Percentiles rank a stretch among this genome's conserved stretches.
These are phyloP conservation scores for Heliophila coronopifolia DNA, from an alignment of 441 rosid species.

Conservation along the genomic window DNA sequence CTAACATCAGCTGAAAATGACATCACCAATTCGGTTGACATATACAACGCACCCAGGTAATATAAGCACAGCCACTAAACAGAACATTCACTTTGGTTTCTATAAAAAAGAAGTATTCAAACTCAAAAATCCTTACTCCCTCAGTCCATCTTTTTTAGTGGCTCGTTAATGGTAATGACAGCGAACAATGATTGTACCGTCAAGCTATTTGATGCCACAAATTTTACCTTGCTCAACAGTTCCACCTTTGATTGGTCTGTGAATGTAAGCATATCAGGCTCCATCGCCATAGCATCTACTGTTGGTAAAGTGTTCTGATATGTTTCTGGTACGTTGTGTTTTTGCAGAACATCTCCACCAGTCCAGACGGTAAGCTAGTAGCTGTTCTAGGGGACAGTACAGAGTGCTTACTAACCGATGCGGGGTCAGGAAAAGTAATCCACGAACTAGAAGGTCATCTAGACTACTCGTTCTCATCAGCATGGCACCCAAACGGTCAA, in stretches of 20 bases:
- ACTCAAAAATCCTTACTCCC: neutral
- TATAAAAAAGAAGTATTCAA: neutral
- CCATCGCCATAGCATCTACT: neutral
- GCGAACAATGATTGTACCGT: slow-evolving; percentile 63
- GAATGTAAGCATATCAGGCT: slow-evolving; percentile 40
- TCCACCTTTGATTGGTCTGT: slow-evolving; percentile 56
- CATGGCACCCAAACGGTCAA: slow-evolving; percentile 68
- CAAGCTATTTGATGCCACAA: slow-evolving; percentile 45
- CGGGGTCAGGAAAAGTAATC: slow-evolving; percentile 49
- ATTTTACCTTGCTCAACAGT: slow-evolving; percentile 39
- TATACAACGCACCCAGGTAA: slow-evolving; percentile 38
- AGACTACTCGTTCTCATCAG: slow-evolving; percentile 68
- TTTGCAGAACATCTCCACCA: slow-evolving; percentile 50
- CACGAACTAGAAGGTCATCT: slow-evolving; percentile 51
- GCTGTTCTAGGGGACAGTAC: slow-evolving; percentile 60
- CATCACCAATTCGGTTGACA: slow-evolving; percentile 64
- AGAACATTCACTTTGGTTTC: neutral
- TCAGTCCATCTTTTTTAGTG: slow-evolving; percentile 36
- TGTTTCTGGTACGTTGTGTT: neutral
- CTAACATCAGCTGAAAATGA: slow-evolving; percentile 53
- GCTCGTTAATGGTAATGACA: slow-evolving; percentile 43
- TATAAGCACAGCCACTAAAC: neutral
- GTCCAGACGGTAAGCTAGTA: slow-evolving; percentile 55
- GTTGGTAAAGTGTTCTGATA: neutral
- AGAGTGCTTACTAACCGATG: slow-evolving; percentile 51